These are phyloP conservation scores for Exophiala spinifera DNA, from an alignment of 2,329 filamentous ascomycete genomes.

Conservation along the genomic window DNA sequence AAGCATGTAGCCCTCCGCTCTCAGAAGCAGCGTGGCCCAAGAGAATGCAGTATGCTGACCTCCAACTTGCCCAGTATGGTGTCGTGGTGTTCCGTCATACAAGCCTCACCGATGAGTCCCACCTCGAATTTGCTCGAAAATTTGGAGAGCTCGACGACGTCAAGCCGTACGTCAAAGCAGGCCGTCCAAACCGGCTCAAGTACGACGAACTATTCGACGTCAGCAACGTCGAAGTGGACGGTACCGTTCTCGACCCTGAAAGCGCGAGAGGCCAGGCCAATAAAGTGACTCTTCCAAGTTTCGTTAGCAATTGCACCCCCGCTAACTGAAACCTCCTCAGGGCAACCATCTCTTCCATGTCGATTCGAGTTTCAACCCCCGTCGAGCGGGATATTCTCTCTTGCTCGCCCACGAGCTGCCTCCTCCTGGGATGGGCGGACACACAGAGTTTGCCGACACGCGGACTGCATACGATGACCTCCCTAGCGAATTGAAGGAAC, in stretches of 20 bases:
- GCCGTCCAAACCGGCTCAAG: background rate
- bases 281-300: too few relatives aligned
- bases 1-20: too few relatives aligned
- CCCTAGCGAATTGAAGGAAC: slow-evolving; percentile 34
- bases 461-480: slow-evolving; percentile 52
- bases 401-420: slow-evolving; percentile 52
- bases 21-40: too few relatives aligned
- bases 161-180: background rate
- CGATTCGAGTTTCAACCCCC: slow-evolving; percentile 57
- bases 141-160: slow-evolving; percentile 5
- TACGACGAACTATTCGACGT: slow-evolving; percentile 10
- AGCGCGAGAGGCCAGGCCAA: too few relatives aligned
- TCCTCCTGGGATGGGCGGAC: slow-evolving; percentile 47
- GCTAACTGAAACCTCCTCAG: slow-evolving; percentile 21
- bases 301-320: too few relatives aligned
- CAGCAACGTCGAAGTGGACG: background rate
- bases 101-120: background rate
- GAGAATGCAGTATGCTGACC: too few relatives aligned
- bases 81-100: slow-evolving; percentile 1
- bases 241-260: slow-evolving; percentile 42
- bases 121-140: background rate
- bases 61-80: too few relatives aligned
- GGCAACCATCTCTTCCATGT: slow-evolving; percentile 55
- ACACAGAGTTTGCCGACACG: slow-evolving; percentile 55
- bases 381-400: slow-evolving; percentile 52